phyloP scores from a whole-genome alignment of 495 filamentous ascomycete genomes.

The Penicillium psychrofluorescens region DNA sequence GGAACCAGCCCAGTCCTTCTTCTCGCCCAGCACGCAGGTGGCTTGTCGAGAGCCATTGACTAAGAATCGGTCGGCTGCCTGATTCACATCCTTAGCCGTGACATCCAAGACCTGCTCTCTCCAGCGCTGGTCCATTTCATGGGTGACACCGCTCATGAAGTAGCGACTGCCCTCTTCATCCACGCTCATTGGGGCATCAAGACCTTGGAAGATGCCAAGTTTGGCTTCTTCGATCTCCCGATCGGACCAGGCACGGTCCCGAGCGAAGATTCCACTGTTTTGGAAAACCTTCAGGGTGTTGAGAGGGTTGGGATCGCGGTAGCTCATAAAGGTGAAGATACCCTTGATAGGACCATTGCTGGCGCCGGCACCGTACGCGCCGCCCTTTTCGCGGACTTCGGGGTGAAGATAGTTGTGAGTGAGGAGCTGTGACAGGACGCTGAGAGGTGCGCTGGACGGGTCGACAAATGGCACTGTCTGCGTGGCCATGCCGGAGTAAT shows the following conservation, averaged over 20 bases:
- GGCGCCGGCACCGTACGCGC: slow-evolving; percentile 90
- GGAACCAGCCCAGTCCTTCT: slow-evolving; percentile 61
- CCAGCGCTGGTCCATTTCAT: slow-evolving; percentile 82
- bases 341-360: slow-evolving; percentile 73
- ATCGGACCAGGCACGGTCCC: slow-evolving; percentile 75
- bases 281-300: slow-evolving; percentile 83
- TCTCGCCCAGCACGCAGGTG: slow-evolving; percentile 72
- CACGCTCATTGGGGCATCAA: slow-evolving; percentile 89
- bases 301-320: slow-evolving; percentile 91
- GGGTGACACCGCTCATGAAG: slow-evolving; percentile 77
- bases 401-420: slow-evolving; percentile 96
- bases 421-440: slow-evolving; percentile 85
- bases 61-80: slow-evolving; percentile 74
- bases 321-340: slow-evolving; percentile 89
- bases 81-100: slow-evolving; percentile 67
- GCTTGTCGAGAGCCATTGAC: slow-evolving; percentile 54
- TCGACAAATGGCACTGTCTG: slow-evolving; percentile 83
- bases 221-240: slow-evolving; percentile 94
- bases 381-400: slow-evolving; percentile 96
- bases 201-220: slow-evolving; percentile 85
- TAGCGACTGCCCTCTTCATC: slow-evolving; percentile 77
- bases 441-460: slow-evolving; percentile 64
- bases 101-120: slow-evolving; percentile 86
- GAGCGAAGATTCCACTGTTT: slow-evolving; percentile 75
- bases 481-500: slow-evolving; percentile 74